Evolutionary conservation across 169 alveolate species (phyloP).

Genomic region (Babesia bigemina): DNA sequence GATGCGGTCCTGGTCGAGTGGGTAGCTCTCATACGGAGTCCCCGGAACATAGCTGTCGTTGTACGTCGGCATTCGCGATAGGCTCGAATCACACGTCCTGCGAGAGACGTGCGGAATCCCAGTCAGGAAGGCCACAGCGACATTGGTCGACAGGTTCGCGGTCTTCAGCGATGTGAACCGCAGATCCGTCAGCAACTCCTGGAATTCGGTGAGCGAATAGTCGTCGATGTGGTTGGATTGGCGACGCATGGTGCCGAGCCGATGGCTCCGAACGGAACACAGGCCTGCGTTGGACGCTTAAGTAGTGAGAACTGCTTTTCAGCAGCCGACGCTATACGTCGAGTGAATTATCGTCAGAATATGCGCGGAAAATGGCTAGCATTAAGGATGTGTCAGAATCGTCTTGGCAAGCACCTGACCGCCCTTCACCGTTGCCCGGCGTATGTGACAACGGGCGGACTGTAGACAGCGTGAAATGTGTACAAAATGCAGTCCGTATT

Average conservation of each 20-base stretch:
- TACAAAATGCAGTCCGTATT: too few relatives aligned
- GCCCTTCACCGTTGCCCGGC: too few relatives aligned
- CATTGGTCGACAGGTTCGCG: conserved; percentile 62
- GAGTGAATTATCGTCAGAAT: too few relatives aligned
- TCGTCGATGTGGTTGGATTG: conserved; percentile 5
- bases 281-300: too few relatives aligned
- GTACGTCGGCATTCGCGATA: neutral
- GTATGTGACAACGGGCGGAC: too few relatives aligned
- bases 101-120: conserved; percentile 36
- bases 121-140: conserved; percentile 58
- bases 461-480: too few relatives aligned
- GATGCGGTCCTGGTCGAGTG: conserved; percentile 30
- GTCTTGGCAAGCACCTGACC: too few relatives aligned
- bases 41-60: neutral
- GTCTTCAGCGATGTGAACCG: conserved; percentile 60
- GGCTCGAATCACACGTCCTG: neutral
- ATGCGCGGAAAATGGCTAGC: too few relatives aligned
- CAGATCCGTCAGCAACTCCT: conserved; percentile 59
- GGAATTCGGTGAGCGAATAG: conserved; percentile 37
- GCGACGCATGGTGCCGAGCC: conserved; percentile 7
- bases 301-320: too few relatives aligned
- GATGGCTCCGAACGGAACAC: neutral
- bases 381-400: too few relatives aligned
- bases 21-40: conserved; percentile 1
- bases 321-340: too few relatives aligned